Conservation (phyloP, 2,329 filamentous ascomycete species). For the Trichoderma cornu-damae region DNA sequence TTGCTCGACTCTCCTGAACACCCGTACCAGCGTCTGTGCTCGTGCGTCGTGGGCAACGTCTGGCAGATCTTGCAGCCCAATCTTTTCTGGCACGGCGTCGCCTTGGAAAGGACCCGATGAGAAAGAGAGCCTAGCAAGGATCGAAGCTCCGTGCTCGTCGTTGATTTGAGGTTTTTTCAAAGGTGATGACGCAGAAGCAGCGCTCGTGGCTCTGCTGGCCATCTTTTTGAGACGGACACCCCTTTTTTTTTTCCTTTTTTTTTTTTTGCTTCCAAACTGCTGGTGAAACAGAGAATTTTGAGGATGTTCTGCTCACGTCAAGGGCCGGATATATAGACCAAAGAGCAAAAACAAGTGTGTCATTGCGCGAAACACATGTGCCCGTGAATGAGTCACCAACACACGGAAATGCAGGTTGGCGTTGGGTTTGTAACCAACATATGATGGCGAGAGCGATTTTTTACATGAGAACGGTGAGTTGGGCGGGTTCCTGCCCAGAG, state of each 20-base stretch:
- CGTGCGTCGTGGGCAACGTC: not conserved
- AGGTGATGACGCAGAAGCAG: no score
- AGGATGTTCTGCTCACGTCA: not conserved
- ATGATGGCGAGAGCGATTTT: not conserved
- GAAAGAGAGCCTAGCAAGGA: not conserved
- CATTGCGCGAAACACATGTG: not conserved
- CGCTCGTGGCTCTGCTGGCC: no score
- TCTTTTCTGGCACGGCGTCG: not conserved
- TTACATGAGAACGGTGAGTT: not conserved
- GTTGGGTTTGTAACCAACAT: not conserved
- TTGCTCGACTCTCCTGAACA: not conserved
- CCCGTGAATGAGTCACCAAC: not conserved
- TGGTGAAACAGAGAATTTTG: no score
- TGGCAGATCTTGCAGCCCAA: not conserved
- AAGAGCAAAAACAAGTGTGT: not conserved
- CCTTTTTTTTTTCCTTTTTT: no score
- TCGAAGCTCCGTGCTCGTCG: not conserved
- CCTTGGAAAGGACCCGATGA: conserved; percentile 2
- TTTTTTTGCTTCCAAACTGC: no score
- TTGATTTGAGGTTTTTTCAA: not conserved
- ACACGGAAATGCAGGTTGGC: not conserved
- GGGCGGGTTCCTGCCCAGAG: not conserved
- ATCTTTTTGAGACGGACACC: no score
- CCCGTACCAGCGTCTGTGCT: not conserved
- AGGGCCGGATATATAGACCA: not conserved